Base-by-base conservation (phyloP, 129 eudicot genomes). In the Sambucus nigra region DNA sequence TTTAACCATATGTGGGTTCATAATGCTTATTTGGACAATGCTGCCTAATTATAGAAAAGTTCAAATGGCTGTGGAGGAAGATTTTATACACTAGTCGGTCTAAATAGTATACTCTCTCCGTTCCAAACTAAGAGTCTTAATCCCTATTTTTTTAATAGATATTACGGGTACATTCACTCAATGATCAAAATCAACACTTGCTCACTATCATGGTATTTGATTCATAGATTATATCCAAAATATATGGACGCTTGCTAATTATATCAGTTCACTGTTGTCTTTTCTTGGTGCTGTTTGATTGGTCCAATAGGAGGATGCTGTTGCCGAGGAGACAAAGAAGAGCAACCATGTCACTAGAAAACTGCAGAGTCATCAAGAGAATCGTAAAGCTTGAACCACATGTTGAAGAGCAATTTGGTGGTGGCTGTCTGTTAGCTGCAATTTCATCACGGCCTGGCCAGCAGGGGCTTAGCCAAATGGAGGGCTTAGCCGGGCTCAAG, bases 371-470 rank as follows among this genome's bases (percentile, higher is more conserved):
- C 84, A 94, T 33, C 88, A 76, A 69, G 68, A 87, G 59, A 88
- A 76, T 1, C 83, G 94, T 47, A 73, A n/a, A 73, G 33, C 64
- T 87, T n/a, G 88, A 87, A 28, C 10, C 76, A 17, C 96, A 82
- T 60, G 73, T 87, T 39, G 96, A 87, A 59, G 96, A 87, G 47
- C 94, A 87, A 53, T 87, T 87, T 35, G 73, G 68, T 4, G 59
- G 96, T 66, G 94, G 96, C 10, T 88, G 96, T 63, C 57, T 87
- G 58, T 68, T 70, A 16, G 94, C 94, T 33, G 82, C 88, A 24
- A 87, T 87, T 51, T 76, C 96, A 12, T 87, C 96, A 7, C 86
- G 96, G 16, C 96, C 96, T 25, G 94, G 96, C 57, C 94, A 86
- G 59, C 82, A 82, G 46, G 94, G 94, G 44, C 93, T n/a, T n/a